Percentiles rank a stretch among this genome's conserved stretches.
Evolutionary conservation across 116 monocot genomes (phyloP).

Genomic region (Phalaenopsis hybrid): DNA sequence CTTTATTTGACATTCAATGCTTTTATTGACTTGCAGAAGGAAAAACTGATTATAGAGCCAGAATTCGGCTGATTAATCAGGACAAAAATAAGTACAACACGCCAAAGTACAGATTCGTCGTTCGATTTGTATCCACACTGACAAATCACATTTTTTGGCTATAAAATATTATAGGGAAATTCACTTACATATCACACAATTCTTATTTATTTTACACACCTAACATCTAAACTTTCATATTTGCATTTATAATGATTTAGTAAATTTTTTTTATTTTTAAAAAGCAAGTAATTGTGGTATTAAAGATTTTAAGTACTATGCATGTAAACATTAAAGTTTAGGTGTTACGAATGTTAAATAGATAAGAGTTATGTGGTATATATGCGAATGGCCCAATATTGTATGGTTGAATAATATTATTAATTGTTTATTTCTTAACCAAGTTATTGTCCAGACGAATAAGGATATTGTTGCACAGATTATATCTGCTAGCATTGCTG

Average conservation of each 20-base stretch:
- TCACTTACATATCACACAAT: too few species aligned
- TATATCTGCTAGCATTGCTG: constrained; percentile 77
- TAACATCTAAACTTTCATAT: too few species aligned
- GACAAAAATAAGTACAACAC: constrained; percentile 97
- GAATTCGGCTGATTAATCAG: constrained; percentile 82
- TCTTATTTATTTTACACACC: too few species aligned
- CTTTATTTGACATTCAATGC: not conserved
- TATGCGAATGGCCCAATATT: too few species aligned
- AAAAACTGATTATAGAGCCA: constrained; percentile 87
- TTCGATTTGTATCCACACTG: constrained; percentile 77
- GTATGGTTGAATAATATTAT: not conserved
- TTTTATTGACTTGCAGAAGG: constrained; percentile 48
- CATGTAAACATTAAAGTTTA: too few species aligned
- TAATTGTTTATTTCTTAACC: constrained; percentile 21
- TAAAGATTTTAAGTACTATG: too few species aligned
- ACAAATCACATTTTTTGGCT: not conserved
- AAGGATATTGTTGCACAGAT: constrained; percentile 76
- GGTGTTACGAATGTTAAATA: too few species aligned
- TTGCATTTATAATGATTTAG: too few species aligned
- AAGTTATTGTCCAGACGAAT: constrained; percentile 44
- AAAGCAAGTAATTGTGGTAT: too few species aligned
- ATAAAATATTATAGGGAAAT: not conserved
- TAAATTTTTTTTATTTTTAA: too few species aligned
- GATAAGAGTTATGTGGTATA: too few species aligned
- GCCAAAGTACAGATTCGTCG: constrained; percentile 88